Evolutionary conservation across 208 protist genomes (phyloP), one percentile per base, ranked within the genome.

Genomic region (Eutreptiella sp.): DNA sequence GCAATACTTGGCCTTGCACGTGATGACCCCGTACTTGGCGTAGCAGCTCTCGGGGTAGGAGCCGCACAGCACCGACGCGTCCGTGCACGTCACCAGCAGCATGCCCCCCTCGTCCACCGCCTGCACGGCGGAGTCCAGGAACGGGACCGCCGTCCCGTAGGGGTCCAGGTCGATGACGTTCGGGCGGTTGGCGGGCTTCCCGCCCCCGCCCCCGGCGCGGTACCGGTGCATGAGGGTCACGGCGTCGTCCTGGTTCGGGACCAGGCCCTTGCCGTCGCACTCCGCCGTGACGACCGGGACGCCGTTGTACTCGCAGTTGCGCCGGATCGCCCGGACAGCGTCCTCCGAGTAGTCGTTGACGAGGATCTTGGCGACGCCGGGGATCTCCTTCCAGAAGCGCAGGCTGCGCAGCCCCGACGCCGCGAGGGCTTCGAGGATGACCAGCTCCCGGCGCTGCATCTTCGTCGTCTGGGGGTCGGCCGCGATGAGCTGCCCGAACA

Each of bases 141-240:
- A 99, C 4, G 87, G 88, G 2, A 90, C 83, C 9, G 94, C 94
- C 0, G 95, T 85, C 38, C 96, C 96, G 73, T 99, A 99, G 3
- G 97, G 97, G 67, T 99, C 97, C 2, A 99, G 77, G 66, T 99
- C 97, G 14, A 99, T 82, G 23, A 99, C 90, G 64, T 99, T 88
- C 77, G 98, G 96, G 45, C 66, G 73, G 70, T 81, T 72, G 21
- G 2, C 9, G 11, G 7, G 27, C 28, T 1, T 90, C 70, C 62
- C 93, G 68, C 38, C 94, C 76, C 61, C 97, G 81, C 1, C 83
- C 63, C 9, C 63, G 28, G 4, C 54, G 65, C 29, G 54, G 27
- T 57, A 62, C 32, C 71, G 34, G 7, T 53, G 53, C 60, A 23
- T 46, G 32, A 33, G 38, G 24, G 32, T 7, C 24, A 23, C 24